Percentiles rank a stretch among this genome's conserved stretches.
phyloP scores from a whole-genome alignment of 305 asterid species.

The Plantago lanceolata region DNA sequence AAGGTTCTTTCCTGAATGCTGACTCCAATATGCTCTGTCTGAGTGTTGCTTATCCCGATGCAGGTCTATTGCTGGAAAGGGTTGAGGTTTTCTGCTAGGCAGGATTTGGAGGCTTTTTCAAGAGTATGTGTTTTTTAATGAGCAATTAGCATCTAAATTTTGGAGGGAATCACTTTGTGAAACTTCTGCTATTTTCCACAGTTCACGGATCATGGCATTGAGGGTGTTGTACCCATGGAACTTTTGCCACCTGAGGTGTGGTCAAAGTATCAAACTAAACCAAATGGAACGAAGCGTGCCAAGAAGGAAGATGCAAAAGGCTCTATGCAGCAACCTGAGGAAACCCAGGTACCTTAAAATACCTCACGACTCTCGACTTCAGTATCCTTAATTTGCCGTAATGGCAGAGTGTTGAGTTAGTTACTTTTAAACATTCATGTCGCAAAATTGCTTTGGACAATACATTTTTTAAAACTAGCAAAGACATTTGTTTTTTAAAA shows the following conservation, averaged over 20 bases:
- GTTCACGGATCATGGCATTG: conserved; percentile 94
- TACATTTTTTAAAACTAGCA: too few relatives aligned
- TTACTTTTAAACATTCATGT: too few relatives aligned
- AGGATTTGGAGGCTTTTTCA: conserved; percentile 95
- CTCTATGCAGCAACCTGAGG: conserved; percentile 60
- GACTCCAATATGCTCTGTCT: conserved; percentile 9
- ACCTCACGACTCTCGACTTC: background rate
- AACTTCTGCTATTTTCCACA: conserved; percentile 38
- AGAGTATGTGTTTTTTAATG: conserved; percentile 42
- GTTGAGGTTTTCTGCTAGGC: conserved; percentile 91
- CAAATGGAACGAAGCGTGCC: conserved; percentile 68
- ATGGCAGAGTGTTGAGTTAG: too few relatives aligned
- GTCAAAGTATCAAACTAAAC: conserved; percentile 78
- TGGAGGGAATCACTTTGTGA: conserved; percentile 14
- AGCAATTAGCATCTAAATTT: conserved; percentile 8
- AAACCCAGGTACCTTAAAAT: conserved; percentile 54
- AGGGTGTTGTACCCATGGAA: conserved; percentile 93
- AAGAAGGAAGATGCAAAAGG: conserved; percentile 78
- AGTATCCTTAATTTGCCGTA: background rate
- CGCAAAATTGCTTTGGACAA: too few relatives aligned
- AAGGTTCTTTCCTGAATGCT: background rate
- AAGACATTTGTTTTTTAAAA: too few relatives aligned
- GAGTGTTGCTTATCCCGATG: conserved; percentile 28
- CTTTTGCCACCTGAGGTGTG: conserved; percentile 66
- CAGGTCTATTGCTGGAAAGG: conserved; percentile 99